Evolutionary conservation across 768 basidiomycete species (phyloP), one percentile per base, ranked within the genome.

Genomic region (Pleurotus djamor): DNA sequence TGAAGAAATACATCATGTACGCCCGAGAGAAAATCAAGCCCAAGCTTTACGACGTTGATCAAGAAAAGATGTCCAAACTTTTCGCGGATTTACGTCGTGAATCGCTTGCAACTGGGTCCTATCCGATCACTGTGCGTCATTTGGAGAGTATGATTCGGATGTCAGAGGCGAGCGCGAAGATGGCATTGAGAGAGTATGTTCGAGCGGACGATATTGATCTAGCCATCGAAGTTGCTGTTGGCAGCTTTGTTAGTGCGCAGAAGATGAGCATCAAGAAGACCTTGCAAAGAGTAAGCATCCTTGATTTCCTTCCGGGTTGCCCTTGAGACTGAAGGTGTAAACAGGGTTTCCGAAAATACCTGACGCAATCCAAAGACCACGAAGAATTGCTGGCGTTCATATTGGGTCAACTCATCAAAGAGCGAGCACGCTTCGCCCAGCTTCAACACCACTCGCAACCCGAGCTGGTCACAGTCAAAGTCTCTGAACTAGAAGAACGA

Each of bases 221-320:
- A 54, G 96, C 97, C 1, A 98, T 99, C 62, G 94, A 94, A 66
- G 96, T 98, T 49, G 92, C 94, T 3, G 87, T 99, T 33, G 89
- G 89, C 55, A 95, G 92, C 75, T 99, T 99, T 72, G 93, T 99
- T 60, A 96, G 75, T 64, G 91, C 97, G 32, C 97, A 99, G 72
- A 99, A 99, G 80, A 89, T 95, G 83, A 94, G 92, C 60, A 96
- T 98, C 78, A 98, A 98, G 82, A 97, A 94, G 78, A 96, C 95
- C 2, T 78, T 99, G 48, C 94, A 99, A 73, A 82, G 97, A 67
- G 96, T 96, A 65, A 64, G 87, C 80, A 14, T 54, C 10, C 37
- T 52, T 1, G n/a, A 41, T 37, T 17, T 6, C 7, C 13, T 59
- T 57, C 17, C 13, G 14, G n/a, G 16, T 37, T 5, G 51, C 49